Conservation (phyloP, 345 rosid genomes). For the Eucalyptus marginata region DNA sequence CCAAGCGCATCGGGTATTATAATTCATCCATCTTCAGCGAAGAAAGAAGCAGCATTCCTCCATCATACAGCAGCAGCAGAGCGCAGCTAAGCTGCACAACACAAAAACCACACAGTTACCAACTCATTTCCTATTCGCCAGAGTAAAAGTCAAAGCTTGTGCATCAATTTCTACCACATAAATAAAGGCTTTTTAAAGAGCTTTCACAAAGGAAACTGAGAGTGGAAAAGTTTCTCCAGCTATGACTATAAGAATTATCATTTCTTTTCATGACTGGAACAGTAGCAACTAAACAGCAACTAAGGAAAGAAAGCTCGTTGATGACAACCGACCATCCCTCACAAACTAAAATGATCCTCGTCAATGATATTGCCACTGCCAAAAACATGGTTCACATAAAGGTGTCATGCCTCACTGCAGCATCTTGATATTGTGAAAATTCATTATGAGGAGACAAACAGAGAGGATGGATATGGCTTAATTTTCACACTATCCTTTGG, state of each 20-base stretch:
- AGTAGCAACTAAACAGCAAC: not conserved
- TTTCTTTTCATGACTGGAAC: not conserved
- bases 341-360: not conserved
- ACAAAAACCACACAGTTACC: not conserved
- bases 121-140: not conserved
- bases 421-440: not conserved
- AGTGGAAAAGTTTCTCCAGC: not conserved
- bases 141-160: not conserved
- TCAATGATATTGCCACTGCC: not conserved
- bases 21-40: not conserved
- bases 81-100: constrained; percentile 18
- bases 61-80: constrained; percentile 33
- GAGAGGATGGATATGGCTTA: not conserved
- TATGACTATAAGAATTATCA: not conserved
- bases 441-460: not conserved
- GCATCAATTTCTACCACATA: not conserved
- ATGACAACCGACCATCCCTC: not conserved
- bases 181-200: not conserved
- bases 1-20: not conserved
- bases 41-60: constrained; percentile 31
- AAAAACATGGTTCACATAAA: not conserved
- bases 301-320: not conserved
- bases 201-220: not conserved
- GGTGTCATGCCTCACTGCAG: not conserved
- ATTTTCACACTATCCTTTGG: not conserved